Evolutionary conservation across 768 basidiomycete genomes (phyloP).

Genomic region (Tricholoma hemisulphureum): DNA sequence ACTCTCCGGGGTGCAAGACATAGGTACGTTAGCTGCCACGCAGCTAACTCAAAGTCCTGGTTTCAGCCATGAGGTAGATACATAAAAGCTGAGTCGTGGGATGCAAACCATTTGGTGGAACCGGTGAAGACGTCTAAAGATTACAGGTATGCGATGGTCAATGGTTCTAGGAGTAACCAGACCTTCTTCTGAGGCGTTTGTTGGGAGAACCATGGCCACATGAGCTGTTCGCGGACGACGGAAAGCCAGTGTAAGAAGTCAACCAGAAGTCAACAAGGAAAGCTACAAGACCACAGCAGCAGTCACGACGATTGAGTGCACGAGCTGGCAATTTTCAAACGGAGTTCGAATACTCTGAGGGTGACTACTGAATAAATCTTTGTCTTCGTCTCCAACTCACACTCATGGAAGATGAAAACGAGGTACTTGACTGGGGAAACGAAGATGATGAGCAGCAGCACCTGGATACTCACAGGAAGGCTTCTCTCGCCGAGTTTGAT

Average conservation of each 20-base stretch:
- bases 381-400: slow-evolving; percentile 12
- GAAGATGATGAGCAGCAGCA: slow-evolving; percentile 41
- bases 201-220: slow-evolving; percentile 40
- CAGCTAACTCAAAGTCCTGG: slow-evolving; percentile 95
- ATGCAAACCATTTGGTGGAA: slow-evolving; percentile 81
- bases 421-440: slow-evolving; percentile 68
- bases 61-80: slow-evolving; percentile 3
- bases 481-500: slow-evolving; percentile 19
- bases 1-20: slow-evolving; percentile 92
- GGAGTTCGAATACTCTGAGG: slow-evolving; percentile 15
- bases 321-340: slow-evolving; percentile 10
- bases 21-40: slow-evolving; percentile 93
- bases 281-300: not conserved
- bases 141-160: slow-evolving; percentile 67
- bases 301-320: slow-evolving; percentile 24
- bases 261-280: not conserved
- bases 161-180: slow-evolving; percentile 34
- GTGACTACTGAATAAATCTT: slow-evolving; percentile 12
- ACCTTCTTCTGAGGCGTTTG: slow-evolving; percentile 42
- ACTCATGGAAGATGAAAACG: slow-evolving; percentile 64
- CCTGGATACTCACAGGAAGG: slow-evolving; percentile 22
- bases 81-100: not conserved
- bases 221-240: slow-evolving; percentile 33
- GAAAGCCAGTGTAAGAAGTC: slow-evolving; percentile 35
- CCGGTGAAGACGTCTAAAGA: slow-evolving; percentile 76